These are phyloP conservation scores for Chlamydomonas schloesseri DNA, from an alignment of 139 green algal species.

Conservation along the genomic window DNA sequence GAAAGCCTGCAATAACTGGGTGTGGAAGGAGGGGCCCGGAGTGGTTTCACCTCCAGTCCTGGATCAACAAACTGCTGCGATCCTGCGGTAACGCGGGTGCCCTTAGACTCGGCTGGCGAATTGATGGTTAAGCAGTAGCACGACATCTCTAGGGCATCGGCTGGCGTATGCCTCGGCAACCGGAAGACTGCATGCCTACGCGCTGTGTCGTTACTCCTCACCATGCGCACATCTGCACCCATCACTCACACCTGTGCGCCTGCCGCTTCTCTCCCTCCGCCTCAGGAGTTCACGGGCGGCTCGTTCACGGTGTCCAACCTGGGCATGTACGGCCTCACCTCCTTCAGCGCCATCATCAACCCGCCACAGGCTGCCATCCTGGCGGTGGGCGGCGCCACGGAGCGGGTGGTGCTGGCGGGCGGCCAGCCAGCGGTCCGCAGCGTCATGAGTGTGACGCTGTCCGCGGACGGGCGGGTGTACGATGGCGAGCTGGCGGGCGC, in stretches of 20 bases:
- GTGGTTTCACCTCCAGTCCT: too few relatives aligned
- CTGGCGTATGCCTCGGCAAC: too few relatives aligned
- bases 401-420: constrained; percentile 65
- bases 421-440: constrained; percentile 47
- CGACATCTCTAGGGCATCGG: too few relatives aligned
- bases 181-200: too few relatives aligned
- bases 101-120: too few relatives aligned
- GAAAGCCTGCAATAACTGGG: too few relatives aligned
- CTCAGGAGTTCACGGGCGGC: constrained; percentile 87
- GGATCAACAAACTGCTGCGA: too few relatives aligned
- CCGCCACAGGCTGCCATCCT: constrained; percentile 89
- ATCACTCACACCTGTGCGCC: too few relatives aligned
- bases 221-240: neutral
- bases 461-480: constrained; percentile 88
- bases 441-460: constrained; percentile 90
- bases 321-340: constrained; percentile 92
- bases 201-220: too few relatives aligned
- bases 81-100: too few relatives aligned
- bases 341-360: constrained; percentile 96
- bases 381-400: constrained; percentile 73
- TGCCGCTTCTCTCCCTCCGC: neutral
- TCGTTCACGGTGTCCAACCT: constrained; percentile 93
- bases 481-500: constrained; percentile 82
- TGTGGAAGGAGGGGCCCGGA: too few relatives aligned
- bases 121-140: too few relatives aligned